Conservation (phyloP, 2,329 filamentous ascomycete species). For the Colletotrichum chlorophyti region DNA sequence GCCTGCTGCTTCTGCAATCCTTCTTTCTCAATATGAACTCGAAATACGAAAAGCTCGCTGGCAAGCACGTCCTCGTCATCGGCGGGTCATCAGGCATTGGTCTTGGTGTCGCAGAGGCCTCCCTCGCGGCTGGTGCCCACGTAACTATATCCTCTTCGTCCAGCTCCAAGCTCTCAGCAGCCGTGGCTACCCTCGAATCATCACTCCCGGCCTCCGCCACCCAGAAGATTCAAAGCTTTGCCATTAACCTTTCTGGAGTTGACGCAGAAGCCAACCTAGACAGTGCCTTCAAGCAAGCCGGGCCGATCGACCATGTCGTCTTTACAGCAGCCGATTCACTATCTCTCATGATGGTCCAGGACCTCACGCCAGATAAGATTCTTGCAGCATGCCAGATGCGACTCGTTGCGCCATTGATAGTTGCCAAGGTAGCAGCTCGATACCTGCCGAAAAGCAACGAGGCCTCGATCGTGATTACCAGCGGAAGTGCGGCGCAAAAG, state of each 20-base stretch:
- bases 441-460: constrained; percentile 49
- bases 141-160: constrained; percentile 68
- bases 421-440: constrained; percentile 55
- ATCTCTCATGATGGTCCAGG: constrained; percentile 39
- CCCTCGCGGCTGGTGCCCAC: constrained; percentile 58
- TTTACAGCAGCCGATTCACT: constrained; percentile 60
- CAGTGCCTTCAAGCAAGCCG: constrained; percentile 12
- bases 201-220: neutral
- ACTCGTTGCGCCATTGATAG: constrained; percentile 56
- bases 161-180: constrained; percentile 51
- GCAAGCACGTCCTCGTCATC: constrained; percentile 60
- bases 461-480: constrained; percentile 63
- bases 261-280: constrained; percentile 51
- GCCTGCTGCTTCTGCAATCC: too few species aligned
- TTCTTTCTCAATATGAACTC: neutral
- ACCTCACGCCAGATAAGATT: constrained; percentile 48
- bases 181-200: constrained; percentile 48
- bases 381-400: constrained; percentile 48
- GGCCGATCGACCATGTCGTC: constrained; percentile 52
- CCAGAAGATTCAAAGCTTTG: constrained; percentile 38
- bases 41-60: constrained; percentile 39
- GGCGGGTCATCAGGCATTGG: constrained; percentile 71
- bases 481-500: constrained; percentile 56
- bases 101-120: constrained; percentile 63
- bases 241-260: neutral